Evolutionary conservation across 1,284 basidiomycete genomes (phyloP), one percentile per base, ranked within the genome.

Genomic region (Sporisorium sorghi): DNA sequence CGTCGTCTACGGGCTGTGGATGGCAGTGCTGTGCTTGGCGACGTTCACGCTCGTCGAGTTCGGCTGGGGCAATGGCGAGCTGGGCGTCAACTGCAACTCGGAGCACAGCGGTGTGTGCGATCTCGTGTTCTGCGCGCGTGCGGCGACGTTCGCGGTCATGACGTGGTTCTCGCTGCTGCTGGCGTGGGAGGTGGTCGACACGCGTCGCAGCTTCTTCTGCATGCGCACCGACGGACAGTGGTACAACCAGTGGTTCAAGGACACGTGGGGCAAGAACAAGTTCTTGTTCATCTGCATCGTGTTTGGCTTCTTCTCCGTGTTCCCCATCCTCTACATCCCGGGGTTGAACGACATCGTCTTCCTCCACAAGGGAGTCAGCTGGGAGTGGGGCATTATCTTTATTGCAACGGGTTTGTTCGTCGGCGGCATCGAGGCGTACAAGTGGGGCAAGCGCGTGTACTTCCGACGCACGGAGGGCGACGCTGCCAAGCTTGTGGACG

Each of bases 1-100:
- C 58, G 62, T 89, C 47, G 87, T 88, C 37, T 91, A 91, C 84
- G 90, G 90, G 2, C 76, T 90, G 53, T 82, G 89, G 59, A 90
- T 91, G 86, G 89, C 89, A 5, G 87, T 86, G 0, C 86, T 88
- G 23, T 87, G 86, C 55, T 84, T 91, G 32, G 81, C 71, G 21
- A 78, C 76, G 1, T 83, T 82, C 58, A 63, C 77, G 9, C 71
- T 83, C 7, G 51, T 77, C 54, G 51, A 77, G 32, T 84, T 67
- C 58, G 57, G 65, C 14, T 84, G 76, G 65, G 83, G 83, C 52
- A 49, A 59, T 30, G 77, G 77, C 24, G 60, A 76, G 17, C 76
- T 83, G 5, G 83, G 82, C 12, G 9, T 54, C 12, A 62, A 83
- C 66, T 86, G 85, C 70, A 86, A 85, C 75, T 65, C 80, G 54